Percentiles rank a stretch among this genome's conserved stretches.
phyloP scores from a whole-genome alignment of 345 rosid genomes.

The Euclidium syriacum region DNA sequence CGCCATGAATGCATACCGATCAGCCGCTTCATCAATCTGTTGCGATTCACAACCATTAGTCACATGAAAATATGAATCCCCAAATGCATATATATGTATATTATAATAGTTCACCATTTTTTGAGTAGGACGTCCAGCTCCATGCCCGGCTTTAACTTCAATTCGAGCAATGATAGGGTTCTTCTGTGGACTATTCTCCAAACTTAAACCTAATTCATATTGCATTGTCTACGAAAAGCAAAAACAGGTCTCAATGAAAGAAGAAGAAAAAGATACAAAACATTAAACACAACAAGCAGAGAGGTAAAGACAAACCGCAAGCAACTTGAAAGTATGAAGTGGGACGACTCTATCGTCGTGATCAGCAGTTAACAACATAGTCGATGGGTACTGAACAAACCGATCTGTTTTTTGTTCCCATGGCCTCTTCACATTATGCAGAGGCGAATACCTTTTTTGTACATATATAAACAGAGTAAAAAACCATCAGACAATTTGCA shows the following conservation, averaged over 20 bases:
- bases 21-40: slow-evolving; percentile 90
- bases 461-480: not conserved
- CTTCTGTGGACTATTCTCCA: slow-evolving; percentile 77
- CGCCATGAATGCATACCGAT: slow-evolving; percentile 79
- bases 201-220: slow-evolving; percentile 55
- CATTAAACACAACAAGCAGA: slow-evolving; percentile 10
- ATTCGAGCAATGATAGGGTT: slow-evolving; percentile 83
- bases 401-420: slow-evolving; percentile 55
- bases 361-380: slow-evolving; percentile 93
- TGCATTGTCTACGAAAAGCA: slow-evolving; percentile 72
- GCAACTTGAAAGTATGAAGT: slow-evolving; percentile 69
- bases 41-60: not conserved
- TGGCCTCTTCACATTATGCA: slow-evolving; percentile 92
- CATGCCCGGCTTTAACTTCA: slow-evolving; percentile 92
- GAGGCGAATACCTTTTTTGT: slow-evolving; percentile 71
- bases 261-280: slow-evolving; percentile 4
- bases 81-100: not conserved
- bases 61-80: not conserved
- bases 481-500: not conserved
- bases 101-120: slow-evolving; percentile 46
- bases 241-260: not conserved
- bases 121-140: slow-evolving; percentile 85
- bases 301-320: slow-evolving; percentile 57
- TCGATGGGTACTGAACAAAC: slow-evolving; percentile 68
- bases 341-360: slow-evolving; percentile 96